phyloP scores from a whole-genome alignment of 1,284 basidiomycete species.

The Puccinia triticina region DNA sequence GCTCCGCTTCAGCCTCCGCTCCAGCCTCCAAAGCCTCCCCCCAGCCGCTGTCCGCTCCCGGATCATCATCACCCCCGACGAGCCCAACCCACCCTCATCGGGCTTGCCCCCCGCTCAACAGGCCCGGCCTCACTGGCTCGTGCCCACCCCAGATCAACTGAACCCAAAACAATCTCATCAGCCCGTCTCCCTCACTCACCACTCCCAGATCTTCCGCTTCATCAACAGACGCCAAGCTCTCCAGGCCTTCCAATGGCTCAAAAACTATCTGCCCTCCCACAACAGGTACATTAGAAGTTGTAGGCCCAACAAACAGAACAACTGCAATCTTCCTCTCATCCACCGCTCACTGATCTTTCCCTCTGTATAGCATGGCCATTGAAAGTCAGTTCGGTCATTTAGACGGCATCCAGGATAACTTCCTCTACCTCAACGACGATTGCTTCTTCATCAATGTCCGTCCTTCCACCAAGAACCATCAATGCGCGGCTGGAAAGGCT shows the following conservation, averaged over 20 bases:
- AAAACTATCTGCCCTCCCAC: conserved; percentile 8
- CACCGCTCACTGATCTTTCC: not conserved
- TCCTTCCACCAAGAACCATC: too few species aligned
- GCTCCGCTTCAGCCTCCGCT: conserved; percentile 21
- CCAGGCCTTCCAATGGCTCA: not conserved
- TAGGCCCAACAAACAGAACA: not conserved
- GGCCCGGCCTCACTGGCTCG: not conserved
- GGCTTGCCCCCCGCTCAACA: not conserved
- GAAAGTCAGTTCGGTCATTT: conserved; percentile 46
- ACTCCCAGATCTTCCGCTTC: conserved; percentile 5
- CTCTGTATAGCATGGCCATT: conserved; percentile 32
- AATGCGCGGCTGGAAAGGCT: not conserved
- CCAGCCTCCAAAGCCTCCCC: not conserved
- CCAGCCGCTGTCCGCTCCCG: not conserved
- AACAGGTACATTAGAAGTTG: not conserved
- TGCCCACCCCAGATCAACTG: not conserved
- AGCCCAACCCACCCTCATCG: not conserved
- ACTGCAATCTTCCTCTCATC: too few species aligned
- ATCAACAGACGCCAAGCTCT: not conserved
- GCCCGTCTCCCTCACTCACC: not conserved
- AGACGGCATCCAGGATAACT: not conserved
- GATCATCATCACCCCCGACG: conserved; percentile 22
- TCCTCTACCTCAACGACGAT: conserved; percentile 49
- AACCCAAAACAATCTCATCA: not conserved
- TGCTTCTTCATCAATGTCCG: conserved; percentile 38